Evolutionary conservation across 2,329 filamentous ascomycete species (phyloP).

Genomic region (Paecilomyces sp.): DNA sequence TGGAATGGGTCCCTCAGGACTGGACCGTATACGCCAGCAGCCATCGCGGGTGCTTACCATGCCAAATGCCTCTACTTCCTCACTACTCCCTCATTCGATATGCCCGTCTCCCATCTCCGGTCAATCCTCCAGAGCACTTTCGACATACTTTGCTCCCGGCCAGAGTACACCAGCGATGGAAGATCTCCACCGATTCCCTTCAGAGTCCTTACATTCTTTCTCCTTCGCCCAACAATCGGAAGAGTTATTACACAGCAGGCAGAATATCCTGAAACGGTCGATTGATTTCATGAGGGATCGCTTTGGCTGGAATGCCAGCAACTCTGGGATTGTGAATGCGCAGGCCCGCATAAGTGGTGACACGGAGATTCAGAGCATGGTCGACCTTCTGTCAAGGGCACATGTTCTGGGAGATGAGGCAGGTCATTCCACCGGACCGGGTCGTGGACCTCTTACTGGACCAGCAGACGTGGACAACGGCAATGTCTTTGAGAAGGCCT

Average conservation of each 20-base stretch:
- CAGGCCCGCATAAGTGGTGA: slow-evolving; percentile 79
- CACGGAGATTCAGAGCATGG: slow-evolving; percentile 79
- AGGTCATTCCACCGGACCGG: slow-evolving; percentile 38
- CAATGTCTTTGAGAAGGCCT: slow-evolving; percentile 81
- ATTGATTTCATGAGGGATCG: slow-evolving; percentile 96
- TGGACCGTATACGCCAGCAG: slow-evolving; percentile 89
- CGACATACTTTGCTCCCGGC: slow-evolving; percentile 51
- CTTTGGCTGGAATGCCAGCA: slow-evolving; percentile 70
- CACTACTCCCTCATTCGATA: slow-evolving; percentile 51
- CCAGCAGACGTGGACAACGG: slow-evolving; percentile 65
- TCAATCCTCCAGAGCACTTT: slow-evolving; percentile 48
- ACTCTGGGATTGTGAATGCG: slow-evolving; percentile 70
- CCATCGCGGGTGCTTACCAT: slow-evolving; percentile 60
- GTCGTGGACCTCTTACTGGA: slow-evolving; percentile 66
- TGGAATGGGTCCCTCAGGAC: slow-evolving; percentile 74
- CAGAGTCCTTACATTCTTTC: slow-evolving; percentile 95
- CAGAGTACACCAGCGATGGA: slow-evolving; percentile 68
- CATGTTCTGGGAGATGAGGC: slow-evolving; percentile 58
- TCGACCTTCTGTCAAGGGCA: slow-evolving; percentile 77
- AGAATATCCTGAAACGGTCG: slow-evolving; percentile 86
- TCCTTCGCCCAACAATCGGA: slow-evolving; percentile 95
- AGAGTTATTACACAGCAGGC: slow-evolving; percentile 81
- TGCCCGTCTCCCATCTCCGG: slow-evolving; percentile 65
- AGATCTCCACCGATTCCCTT: slow-evolving; percentile 86
- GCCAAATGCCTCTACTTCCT: slow-evolving; percentile 55